Evolutionary conservation across 2,329 filamentous ascomycete genomes (phyloP), one percentile per base, ranked within the genome.

Genomic region (Penicillium sumatraense): DNA sequence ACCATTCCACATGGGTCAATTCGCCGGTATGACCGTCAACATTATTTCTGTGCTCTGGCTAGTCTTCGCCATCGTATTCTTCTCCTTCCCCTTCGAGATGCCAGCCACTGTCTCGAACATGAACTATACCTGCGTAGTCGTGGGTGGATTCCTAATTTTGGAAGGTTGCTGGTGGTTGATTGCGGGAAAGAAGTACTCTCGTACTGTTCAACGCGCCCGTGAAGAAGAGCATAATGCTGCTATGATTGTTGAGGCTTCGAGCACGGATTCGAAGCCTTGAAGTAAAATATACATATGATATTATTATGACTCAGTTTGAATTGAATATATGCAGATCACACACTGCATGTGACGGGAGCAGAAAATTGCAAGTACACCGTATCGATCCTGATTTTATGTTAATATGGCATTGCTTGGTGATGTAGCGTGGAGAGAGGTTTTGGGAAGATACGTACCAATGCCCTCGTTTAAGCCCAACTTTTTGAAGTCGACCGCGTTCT

Each of bases 221-320:
- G 74, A 96, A 90, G 58, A 96, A 80, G 72, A 96, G 16, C 24
- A 56, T 16, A 57, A 57, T 41, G 56, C 53, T 18, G 44, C 56
- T n/a, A 46, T 62, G 44, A 48, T 62, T 50, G 58, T 60, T n/a
- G 44, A 51, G 26, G 26, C 42, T 3, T 45, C 24, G 31, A 35
- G 36, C 27, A 24, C 35, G 21, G 13, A 46, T 31, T 46, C 42
- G 3, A 10, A 21, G 16, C 24, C 42, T 6, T 46, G 9, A 46
- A 9, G 7, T 49, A 20, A 6, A 23, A 5, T 41, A 23, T 36
- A 35, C 18, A 35, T 48, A 47, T n/a, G 16, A 14, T 13, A 27
- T 21, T 26, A 33, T 20, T 3, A 26, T 49, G 31, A 46, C 4
- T 31, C n/a, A 18, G n/a, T 46, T 6, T 31, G 16, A 18, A 21